Base-by-base conservation (phyloP, 176 grass and related monocot species). In the sorghum (Sorghum bicolor) region DNA sequence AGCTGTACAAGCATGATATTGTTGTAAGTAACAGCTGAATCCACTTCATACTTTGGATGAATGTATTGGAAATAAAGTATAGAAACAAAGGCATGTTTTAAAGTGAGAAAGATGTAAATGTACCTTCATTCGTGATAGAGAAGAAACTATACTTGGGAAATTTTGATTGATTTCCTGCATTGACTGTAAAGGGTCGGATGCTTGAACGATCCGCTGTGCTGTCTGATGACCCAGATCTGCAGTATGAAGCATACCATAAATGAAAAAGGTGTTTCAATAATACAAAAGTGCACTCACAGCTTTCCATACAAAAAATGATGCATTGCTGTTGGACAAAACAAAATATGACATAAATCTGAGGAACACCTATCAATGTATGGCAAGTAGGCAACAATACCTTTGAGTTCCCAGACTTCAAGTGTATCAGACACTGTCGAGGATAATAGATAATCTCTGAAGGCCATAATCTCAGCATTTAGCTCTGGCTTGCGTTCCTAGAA, bases 131-230 rank as follows among this genome's bases (percentile, higher is more conserved):
- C 93, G 91, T 86, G 96, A 98, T 67, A 98, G 81, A 80, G 91
- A 95, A 60, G 96, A 98, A 85, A 98, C 96, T 93, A 98, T 80
- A 88, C 80, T 98, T 11, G 96, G 96, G 28, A 98, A 98, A 80
- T 98, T 98, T 90, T 98, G 96, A 86, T 90, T 98, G 74, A 98
- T 98, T 87, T 98, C 96, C 80, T 93, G 93, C 96, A 98, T 98
- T 75, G 96, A 95, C 76, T 95, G 96, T 86, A 98, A 86, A 45
- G 96, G 96, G 80, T 98, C 96, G 79, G 87, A 95, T 78, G 96
- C 93, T 85, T 95, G 96, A 88, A 98, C 72, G 48, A 98, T 95
- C 77, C 91, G 95, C 62, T 98, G 93, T 74, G 89, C 92, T 62
- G 96, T 98, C 77, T 98, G 96, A 84, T 98, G 96, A 67, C 96